These are phyloP conservation scores for Leccinum barrowsii DNA, from an alignment of 768 basidiomycete species.

Conservation along the genomic window DNA sequence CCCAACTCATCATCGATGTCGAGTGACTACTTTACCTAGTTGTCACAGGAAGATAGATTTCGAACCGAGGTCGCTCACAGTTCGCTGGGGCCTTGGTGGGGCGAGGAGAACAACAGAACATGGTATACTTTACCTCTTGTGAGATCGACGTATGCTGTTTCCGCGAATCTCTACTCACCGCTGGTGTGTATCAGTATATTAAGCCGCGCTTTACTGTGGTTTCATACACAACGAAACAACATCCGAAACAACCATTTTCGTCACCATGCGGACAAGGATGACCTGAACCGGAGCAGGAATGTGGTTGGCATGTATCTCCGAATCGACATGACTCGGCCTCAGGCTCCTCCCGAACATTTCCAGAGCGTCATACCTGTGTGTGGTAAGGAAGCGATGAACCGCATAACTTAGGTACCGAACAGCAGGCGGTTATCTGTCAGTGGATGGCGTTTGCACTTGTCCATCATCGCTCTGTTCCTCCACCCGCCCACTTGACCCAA, in stretches of 20 bases:
- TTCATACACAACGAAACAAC: slow-evolving; percentile 3
- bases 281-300: too few species aligned
- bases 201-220: neutral
- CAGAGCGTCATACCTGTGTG: too few species aligned
- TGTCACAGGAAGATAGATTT: slow-evolving; percentile 4
- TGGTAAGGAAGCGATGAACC: too few species aligned
- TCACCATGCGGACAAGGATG: too few species aligned
- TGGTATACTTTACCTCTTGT: neutral
- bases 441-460: neutral
- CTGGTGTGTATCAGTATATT: neutral
- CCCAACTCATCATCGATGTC: too few species aligned
- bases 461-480: neutral
- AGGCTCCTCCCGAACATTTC: too few species aligned
- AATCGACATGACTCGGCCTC: too few species aligned
- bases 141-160: neutral
- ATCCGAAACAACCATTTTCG: too few species aligned
- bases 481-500: neutral
- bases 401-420: too few species aligned
- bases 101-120: neutral
- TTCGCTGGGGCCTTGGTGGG: slow-evolving; percentile 7
- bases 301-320: too few species aligned
- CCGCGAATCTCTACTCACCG: slow-evolving; percentile 1
- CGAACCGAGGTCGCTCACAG: slow-evolving; percentile 15
- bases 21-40: slow-evolving; percentile 5
- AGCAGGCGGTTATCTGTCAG: neutral